Percentiles rank a stretch among this genome's conserved stretches.
These are phyloP conservation scores for Gautieria morchelliformis DNA, from an alignment of 768 basidiomycete genomes.

Conservation along the genomic window DNA sequence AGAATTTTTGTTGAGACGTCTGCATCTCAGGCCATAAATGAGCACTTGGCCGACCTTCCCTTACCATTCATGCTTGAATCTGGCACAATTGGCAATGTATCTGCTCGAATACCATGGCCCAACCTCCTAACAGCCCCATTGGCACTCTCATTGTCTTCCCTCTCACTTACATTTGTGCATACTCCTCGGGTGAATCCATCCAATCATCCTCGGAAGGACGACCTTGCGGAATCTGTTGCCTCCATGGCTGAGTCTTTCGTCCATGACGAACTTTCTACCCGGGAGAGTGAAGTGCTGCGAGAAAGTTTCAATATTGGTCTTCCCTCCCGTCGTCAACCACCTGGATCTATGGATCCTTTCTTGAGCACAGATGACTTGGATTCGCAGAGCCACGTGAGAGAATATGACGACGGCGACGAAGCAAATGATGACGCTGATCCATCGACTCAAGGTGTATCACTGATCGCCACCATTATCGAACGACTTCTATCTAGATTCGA, in stretches of 20 bases:
- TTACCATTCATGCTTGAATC: slow-evolving; percentile 54
- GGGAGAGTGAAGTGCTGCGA: slow-evolving; percentile 62
- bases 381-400: not conserved
- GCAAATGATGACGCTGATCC: slow-evolving; percentile 42
- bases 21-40: slow-evolving; percentile 65
- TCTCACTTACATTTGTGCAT: slow-evolving; percentile 49
- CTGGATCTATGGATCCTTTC: slow-evolving; percentile 61
- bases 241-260: slow-evolving; percentile 83
- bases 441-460: slow-evolving; percentile 50
- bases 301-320: slow-evolving; percentile 52
- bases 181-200: slow-evolving; percentile 24
- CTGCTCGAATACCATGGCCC: slow-evolving; percentile 76
- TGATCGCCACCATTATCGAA: slow-evolving; percentile 76
- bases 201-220: slow-evolving; percentile 12
- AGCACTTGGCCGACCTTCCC: slow-evolving; percentile 42
- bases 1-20: not conserved
- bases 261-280: slow-evolving; percentile 65
- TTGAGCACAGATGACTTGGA: slow-evolving; percentile 26
- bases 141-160: slow-evolving; percentile 56
- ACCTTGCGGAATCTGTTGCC: slow-evolving; percentile 69
- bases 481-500: slow-evolving; percentile 69
- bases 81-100: slow-evolving; percentile 66
- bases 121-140: slow-evolving; percentile 71
- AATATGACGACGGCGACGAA: not conserved
- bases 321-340: slow-evolving; percentile 35